Percentiles rank a stretch among this genome's conserved stretches.
phyloP scores from a whole-genome alignment of 768 basidiomycete species.

The Collybia nuda region DNA sequence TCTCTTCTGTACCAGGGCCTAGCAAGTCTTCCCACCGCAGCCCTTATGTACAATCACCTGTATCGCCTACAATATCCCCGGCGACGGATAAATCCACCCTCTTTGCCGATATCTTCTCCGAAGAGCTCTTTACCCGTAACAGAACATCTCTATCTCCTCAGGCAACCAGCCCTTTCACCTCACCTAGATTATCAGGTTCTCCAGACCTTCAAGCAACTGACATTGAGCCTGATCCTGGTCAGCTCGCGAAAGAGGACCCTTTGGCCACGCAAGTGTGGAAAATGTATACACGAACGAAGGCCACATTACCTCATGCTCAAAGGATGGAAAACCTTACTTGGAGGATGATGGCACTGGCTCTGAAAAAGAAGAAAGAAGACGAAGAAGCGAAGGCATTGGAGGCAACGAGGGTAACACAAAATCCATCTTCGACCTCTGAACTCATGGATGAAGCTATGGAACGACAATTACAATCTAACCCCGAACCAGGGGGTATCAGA shows the following conservation, averaged over 20 bases:
- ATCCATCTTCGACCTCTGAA: slow-evolving; percentile 8
- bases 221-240: slow-evolving; percentile 54
- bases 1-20: slow-evolving; percentile 33
- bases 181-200: slow-evolving; percentile 66
- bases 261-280: slow-evolving; percentile 96
- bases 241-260: slow-evolving; percentile 81
- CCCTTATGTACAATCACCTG: slow-evolving; percentile 27
- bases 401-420: slow-evolving; percentile 15
- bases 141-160: slow-evolving; percentile 38
- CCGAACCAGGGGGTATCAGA: slow-evolving; percentile 18
- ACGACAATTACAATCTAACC: slow-evolving; percentile 15
- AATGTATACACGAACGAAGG: slow-evolving; percentile 90
- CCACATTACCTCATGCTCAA: slow-evolving; percentile 86
- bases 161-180: slow-evolving; percentile 57
- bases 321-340: slow-evolving; percentile 98
- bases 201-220: slow-evolving; percentile 56
- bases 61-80: slow-evolving; percentile 44
- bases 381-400: slow-evolving; percentile 29
- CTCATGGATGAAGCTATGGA: slow-evolving; percentile 15
- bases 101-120: slow-evolving; percentile 70
- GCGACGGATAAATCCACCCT: slow-evolving; percentile 59
- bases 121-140: slow-evolving; percentile 56
- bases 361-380: slow-evolving; percentile 86
- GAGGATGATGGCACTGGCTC: slow-evolving; percentile 96
- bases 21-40: slow-evolving; percentile 31